Evolutionary conservation across 768 basidiomycete species (phyloP).

Genomic region (Amanita muscaria): DNA sequence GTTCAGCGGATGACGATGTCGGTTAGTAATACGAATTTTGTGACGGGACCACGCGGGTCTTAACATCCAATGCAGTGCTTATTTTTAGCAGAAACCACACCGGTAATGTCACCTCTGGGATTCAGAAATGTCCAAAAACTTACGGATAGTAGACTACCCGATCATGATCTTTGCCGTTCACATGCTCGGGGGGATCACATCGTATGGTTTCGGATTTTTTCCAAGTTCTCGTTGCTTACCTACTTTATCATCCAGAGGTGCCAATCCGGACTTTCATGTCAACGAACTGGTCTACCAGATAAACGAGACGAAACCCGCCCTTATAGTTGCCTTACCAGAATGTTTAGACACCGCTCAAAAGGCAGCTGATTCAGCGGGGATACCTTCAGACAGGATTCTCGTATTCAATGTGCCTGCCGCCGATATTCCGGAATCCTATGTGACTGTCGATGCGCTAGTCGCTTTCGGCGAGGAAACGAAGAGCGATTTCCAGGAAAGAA

Average conservation of each 20-base stretch:
- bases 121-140: constrained; percentile 19
- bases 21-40: constrained; percentile 4
- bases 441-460: constrained; percentile 18
- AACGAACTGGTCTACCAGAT: constrained; percentile 51
- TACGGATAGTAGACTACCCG: no score
- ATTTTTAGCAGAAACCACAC: constrained; percentile 62
- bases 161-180: no score
- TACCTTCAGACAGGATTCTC: constrained; percentile 36
- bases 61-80: constrained; percentile 32
- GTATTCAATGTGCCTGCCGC: constrained; percentile 26
- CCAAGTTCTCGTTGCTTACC: background rate
- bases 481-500: constrained; percentile 31
- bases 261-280: constrained; percentile 48
- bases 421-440: no score
- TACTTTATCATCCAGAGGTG: constrained; percentile 31
- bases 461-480: constrained; percentile 6
- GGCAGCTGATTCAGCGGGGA: constrained; percentile 28
- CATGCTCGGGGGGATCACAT: no score
- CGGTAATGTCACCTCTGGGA: constrained; percentile 48
- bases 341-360: constrained; percentile 32
- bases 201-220: background rate
- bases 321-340: constrained; percentile 42
- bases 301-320: constrained; percentile 34
- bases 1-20: no score
- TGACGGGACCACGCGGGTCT: background rate